Conservation (phyloP, 2,329 filamentous ascomycete species). For the Botryotinia calthae region DNA sequence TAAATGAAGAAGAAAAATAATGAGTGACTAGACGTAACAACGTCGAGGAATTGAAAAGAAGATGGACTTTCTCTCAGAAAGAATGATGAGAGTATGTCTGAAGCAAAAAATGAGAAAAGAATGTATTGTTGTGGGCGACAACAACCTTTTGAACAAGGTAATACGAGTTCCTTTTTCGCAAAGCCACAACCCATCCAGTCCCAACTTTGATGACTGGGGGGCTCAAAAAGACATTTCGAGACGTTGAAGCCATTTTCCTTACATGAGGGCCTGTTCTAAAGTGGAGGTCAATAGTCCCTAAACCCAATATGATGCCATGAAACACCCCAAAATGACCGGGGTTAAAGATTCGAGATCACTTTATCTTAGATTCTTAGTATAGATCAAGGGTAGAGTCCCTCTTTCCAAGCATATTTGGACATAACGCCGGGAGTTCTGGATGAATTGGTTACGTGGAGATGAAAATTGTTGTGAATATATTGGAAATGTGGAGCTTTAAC, state of each 20-base stretch:
- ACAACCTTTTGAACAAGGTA: constrained; percentile 17
- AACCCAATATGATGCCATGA: not conserved
- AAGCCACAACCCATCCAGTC: not conserved
- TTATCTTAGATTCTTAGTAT: not conserved
- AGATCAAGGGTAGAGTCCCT: not conserved
- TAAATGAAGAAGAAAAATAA: constrained; percentile 25
- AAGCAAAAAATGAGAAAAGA: not conserved
- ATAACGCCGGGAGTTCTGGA: constrained; percentile 8
- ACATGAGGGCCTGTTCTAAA: constrained; percentile 2
- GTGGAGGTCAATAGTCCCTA: constrained; percentile 7
- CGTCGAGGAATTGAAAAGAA: constrained; percentile 23
- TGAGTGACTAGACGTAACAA: constrained; percentile 32
- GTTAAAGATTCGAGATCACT: constrained; percentile 1
- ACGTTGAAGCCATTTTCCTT: not conserved
- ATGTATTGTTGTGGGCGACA: constrained; percentile 9
- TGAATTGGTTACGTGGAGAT: constrained; percentile 20
- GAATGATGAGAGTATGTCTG: constrained; percentile 19
- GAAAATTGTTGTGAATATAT: constrained; percentile 16
- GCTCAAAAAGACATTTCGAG: constrained; percentile 7
- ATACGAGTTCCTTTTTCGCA: constrained; percentile 10
- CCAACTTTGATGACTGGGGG: constrained; percentile 13
- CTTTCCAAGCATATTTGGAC: not conserved
- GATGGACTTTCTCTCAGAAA: constrained; percentile 19
- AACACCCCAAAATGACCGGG: not conserved
- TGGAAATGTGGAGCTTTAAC: constrained; percentile 11